Conservation (phyloP, 768 basidiomycete genomes). For the Candolleomyces eurysporus region DNA sequence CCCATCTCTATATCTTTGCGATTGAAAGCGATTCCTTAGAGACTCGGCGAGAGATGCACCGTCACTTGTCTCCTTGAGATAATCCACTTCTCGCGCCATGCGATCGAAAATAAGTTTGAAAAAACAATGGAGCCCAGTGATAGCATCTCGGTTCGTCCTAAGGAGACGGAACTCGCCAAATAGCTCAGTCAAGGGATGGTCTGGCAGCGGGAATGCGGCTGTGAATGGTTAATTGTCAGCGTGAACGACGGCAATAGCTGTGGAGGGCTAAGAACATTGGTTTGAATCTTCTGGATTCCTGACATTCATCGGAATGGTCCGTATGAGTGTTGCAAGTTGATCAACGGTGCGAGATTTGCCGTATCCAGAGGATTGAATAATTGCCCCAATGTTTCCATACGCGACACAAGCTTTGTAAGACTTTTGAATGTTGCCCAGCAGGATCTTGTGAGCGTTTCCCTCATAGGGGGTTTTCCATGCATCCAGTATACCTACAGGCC, state of each 20-base stretch:
- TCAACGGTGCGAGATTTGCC: neutral
- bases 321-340: neutral
- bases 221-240: neutral
- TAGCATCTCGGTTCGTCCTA: neutral
- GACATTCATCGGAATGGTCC: neutral
- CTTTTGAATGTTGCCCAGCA: neutral
- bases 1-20: neutral
- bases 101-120: neutral
- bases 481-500: neutral
- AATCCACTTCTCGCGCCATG: neutral
- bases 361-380: neutral
- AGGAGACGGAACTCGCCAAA: neutral
- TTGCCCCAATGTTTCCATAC: neutral
- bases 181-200: neutral
- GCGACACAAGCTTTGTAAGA: neutral
- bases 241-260: neutral
- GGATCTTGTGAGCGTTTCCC: neutral
- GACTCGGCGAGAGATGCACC: neutral
- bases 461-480: neutral
- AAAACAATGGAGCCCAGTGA: neutral
- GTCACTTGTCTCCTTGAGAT: neutral
- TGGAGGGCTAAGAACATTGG: neutral
- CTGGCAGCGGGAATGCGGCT: too few relatives aligned
- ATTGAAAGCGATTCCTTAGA: neutral
- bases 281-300: neutral